Evolutionary conservation across 345 rosid species (phyloP), one percentile per base, ranked within the genome.

Genomic region (Murraya paniculata): DNA sequence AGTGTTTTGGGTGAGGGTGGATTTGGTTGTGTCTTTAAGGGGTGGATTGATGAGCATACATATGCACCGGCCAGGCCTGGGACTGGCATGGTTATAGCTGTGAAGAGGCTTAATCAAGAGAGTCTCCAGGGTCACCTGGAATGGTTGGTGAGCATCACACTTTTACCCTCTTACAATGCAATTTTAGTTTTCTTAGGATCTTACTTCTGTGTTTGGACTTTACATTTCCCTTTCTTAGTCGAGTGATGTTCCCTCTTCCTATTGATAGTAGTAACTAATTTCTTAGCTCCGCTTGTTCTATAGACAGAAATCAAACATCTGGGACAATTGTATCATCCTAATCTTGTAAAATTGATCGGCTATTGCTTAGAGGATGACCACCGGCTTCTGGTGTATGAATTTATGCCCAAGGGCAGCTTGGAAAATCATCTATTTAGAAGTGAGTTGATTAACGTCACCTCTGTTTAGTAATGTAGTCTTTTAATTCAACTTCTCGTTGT

Each of bases 1-100:
- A 89, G 97, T 85, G 93, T 96, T 72, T 79, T 96, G 68, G 99
- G 99, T 28, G 99, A 96, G 86, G 99, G 99, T 31, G 99, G 99
- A 21, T 96, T 96, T 4, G 99, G 99, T 81, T 82, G 87, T 38
- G 99, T 96, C 45, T 96, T 90, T 56, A 96, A 92, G 74, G 99
- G 98, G 7, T 96, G 99, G 99, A 82, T 96, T 62, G 98, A 96
- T 79, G 93, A 87, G 85, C 80, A 89, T 21, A 81, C 99, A 55
- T 89, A 84, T 9, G 13, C 89, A 68, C 90, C 99, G 2, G 71
- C 95, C 57, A 94, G 82, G 85, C 90, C 99, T 21, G 95, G 90
- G 62, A 87, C 95, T 1, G 98, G 98, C 77, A 77, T 90, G 78
- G 91, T 90, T 41, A 91, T 96, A 33, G 99, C 99, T 10, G 98